Evolutionary conservation across 441 rosid species (phyloP), one percentile per base, ranked within the genome.

Genomic region (Omphalea diandra): DNA sequence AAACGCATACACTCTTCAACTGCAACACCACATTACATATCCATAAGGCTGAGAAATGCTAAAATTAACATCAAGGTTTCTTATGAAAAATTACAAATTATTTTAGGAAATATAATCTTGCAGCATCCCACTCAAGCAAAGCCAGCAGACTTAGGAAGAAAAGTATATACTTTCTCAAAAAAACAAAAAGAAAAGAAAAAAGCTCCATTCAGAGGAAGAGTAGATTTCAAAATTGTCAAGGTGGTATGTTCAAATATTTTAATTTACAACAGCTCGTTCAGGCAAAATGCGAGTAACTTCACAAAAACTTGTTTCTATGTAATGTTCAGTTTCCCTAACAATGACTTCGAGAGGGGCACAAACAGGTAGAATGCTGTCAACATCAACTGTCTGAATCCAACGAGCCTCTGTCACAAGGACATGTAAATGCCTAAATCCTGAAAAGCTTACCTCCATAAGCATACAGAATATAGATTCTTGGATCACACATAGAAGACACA

Each of bases 351-450:
- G 80, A 68, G 99, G 98, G 38, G 89, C 91, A 76, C 89, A 93
- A 58, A 93, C 99, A 60, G 98, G 96, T 47, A 88, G 83, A 80
- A 97, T 95, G 44, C 95, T 88, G 84, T 93, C 98, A 74, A 95
- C 98, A 83, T 93, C 99, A 75, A 95, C 83, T 44, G 98, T 95
- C 81, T 90, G 98, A 84, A 95, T 80, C 97, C 96, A 93, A 65
- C 97, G 97, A 82, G 94, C 95, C 78, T 95, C 99, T 10, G 96
- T 83, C 59, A 97, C 97, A 53, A 95, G 97, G 73, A 95, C 99
- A 69, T 95, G 91, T 58, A 95, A 80, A 85, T 95, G 98, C 84
- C 99, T 87, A 84, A 95, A 91, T 73, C 99, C 99, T 95, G 84
- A 58, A 79, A 78, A 79, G 32, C 11, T 63, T n/a, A 72, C 33